Evolutionary conservation across 2,329 filamentous ascomycete genomes (phyloP).

Genomic region (Pyrenophora teres): DNA sequence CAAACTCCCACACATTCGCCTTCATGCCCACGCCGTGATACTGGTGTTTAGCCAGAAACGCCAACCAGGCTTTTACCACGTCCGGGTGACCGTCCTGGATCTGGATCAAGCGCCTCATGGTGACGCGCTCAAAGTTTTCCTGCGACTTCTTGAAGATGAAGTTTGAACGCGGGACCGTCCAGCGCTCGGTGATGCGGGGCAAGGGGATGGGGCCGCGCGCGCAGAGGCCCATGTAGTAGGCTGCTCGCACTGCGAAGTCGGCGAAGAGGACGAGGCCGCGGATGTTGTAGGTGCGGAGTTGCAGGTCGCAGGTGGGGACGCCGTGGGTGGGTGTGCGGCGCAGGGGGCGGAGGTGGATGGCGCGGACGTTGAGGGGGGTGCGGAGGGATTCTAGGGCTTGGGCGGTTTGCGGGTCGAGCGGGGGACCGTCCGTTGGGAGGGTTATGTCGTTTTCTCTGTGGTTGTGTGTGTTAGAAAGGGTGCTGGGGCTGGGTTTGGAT

Average conservation of each 20-base stretch:
- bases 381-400: conserved; percentile 41
- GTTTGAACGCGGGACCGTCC: conserved; percentile 86
- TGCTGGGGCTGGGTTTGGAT: neutral
- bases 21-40: conserved; percentile 99
- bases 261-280: conserved; percentile 92
- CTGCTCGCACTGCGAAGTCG: conserved; percentile 91
- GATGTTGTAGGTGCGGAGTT: conserved; percentile 87
- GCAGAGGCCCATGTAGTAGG: conserved; percentile 88
- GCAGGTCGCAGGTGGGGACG: conserved; percentile 85
- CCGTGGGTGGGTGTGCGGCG: conserved; percentile 75
- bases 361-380: conserved; percentile 75
- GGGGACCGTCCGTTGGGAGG: conserved; percentile 36
- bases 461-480: neutral
- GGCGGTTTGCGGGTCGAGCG: conserved; percentile 37
- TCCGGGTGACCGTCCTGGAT: conserved; percentile 91
- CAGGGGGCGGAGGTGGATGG: conserved; percentile 82
- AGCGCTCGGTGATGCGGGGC: conserved; percentile 84
- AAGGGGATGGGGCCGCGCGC: conserved; percentile 85
- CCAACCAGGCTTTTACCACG: conserved; percentile 87
- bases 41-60: conserved; percentile 87
- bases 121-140: conserved; percentile 96
- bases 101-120: conserved; percentile 82
- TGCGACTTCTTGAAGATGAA: conserved; percentile 98
- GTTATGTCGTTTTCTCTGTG: conserved; percentile 36
- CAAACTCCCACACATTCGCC: conserved; percentile 93